phyloP scores from a whole-genome alignment of 2,329 filamentous ascomycete species.

The Bretziella fagacearum region DNA sequence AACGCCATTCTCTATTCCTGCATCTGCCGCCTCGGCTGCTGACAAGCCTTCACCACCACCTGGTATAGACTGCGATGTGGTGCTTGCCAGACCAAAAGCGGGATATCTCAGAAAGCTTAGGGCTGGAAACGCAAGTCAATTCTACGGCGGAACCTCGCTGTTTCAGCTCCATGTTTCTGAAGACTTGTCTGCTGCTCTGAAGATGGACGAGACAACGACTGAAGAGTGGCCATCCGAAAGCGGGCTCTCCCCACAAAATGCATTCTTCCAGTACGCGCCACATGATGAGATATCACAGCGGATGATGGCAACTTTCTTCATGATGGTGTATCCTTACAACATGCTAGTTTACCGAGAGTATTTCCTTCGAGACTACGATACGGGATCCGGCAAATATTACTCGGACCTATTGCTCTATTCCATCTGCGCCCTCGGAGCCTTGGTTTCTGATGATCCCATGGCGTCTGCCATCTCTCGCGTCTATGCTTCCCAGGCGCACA shows the following conservation, averaged over 20 bases:
- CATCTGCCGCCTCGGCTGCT: neutral
- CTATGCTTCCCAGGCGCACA: conserved; percentile 29
- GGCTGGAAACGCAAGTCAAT: conserved; percentile 6
- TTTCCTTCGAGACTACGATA: conserved; percentile 32
- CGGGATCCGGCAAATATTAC: conserved; percentile 30
- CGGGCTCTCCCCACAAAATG: conserved; percentile 11
- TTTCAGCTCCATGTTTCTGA: conserved; percentile 9
- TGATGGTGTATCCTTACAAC: conserved; percentile 30
- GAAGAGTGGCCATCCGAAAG: neutral
- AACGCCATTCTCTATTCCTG: conserved; percentile 16
- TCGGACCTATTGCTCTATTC: conserved; percentile 32
- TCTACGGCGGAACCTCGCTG: conserved; percentile 12
- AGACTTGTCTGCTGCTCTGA: neutral
- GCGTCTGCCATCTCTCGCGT: conserved; percentile 25
- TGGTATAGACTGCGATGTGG: conserved; percentile 8
- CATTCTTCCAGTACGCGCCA: conserved; percentile 24
- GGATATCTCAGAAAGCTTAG: conserved; percentile 21
- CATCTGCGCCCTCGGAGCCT: conserved; percentile 32
- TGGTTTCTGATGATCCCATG: conserved; percentile 26
- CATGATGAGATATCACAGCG: conserved; percentile 28
- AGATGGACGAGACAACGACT: neutral
- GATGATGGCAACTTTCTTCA: conserved; percentile 32
- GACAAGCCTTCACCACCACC: neutral
- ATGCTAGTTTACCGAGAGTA: conserved; percentile 35
- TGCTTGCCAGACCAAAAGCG: conserved; percentile 17